Conservation (phyloP, 2,329 filamentous ascomycete species). For the Alternaria ethzedia region DNA sequence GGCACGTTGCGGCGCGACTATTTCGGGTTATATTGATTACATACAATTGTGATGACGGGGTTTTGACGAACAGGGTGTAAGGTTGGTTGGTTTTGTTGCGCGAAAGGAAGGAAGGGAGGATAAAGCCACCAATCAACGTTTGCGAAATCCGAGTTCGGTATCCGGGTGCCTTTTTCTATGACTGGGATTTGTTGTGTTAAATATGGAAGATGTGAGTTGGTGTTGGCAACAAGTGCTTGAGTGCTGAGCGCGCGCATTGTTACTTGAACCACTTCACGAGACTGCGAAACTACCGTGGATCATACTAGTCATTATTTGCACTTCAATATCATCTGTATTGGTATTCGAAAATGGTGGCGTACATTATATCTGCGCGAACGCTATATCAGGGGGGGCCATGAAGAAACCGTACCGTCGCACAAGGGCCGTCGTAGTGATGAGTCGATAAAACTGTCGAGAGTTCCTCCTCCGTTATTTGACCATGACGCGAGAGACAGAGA, state of each 20-base stretch:
- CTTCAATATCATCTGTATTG: not conserved
- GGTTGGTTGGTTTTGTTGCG: not conserved
- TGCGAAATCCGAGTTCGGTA: not conserved
- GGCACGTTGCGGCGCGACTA: not conserved
- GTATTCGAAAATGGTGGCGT: not conserved
- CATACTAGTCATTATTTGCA: not conserved
- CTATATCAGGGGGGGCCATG: not conserved
- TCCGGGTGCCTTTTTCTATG: not conserved
- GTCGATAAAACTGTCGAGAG: not conserved
- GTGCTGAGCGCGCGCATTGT: too few species aligned
- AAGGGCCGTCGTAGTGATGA: not conserved
- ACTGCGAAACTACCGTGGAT: too few species aligned
- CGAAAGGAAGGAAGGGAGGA: not conserved
- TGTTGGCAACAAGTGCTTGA: not conserved
- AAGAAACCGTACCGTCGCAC: not conserved
- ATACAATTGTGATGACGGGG: not conserved
- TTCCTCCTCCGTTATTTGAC: not conserved
- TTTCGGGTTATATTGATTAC: not conserved
- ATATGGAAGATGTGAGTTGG: not conserved
- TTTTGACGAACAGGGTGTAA: not conserved
- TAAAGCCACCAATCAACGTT: not conserved
- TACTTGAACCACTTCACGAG: too few species aligned
- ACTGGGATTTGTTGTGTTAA: not conserved
- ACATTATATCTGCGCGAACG: slow-evolving; percentile 1
- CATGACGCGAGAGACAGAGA: not conserved